These are phyloP conservation scores for Penicilliopsis zonata DNA, from an alignment of 495 filamentous ascomycete genomes.

Conservation along the genomic window DNA sequence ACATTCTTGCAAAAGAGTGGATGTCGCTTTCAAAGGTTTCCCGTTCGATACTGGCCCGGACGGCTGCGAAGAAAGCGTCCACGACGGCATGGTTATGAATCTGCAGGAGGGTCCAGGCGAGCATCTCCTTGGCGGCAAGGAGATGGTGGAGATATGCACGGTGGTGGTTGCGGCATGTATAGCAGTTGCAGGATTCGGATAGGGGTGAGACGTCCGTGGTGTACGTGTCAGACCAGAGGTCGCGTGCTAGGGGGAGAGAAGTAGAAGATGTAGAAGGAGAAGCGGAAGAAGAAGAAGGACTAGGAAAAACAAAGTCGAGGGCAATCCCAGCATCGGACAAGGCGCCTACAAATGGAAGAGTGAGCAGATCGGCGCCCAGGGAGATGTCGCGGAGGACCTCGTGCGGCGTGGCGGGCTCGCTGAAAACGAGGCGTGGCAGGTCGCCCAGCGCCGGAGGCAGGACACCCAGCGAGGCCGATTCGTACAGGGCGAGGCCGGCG, in stretches of 20 bases:
- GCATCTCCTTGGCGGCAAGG: constrained; percentile 83
- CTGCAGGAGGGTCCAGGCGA: constrained; percentile 86
- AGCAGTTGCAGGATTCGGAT: constrained; percentile 54
- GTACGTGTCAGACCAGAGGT: constrained; percentile 56
- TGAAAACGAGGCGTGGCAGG: constrained; percentile 64
- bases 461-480: constrained; percentile 53
- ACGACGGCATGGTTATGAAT: constrained; percentile 75
- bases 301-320: constrained; percentile 65
- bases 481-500: constrained; percentile 76
- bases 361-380: constrained; percentile 70
- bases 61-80: constrained; percentile 56
- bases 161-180: constrained; percentile 75
- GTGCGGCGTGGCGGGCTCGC: constrained; percentile 55
- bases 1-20: constrained; percentile 43
- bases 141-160: constrained; percentile 80
- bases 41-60: constrained; percentile 48
- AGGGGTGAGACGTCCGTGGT: constrained; percentile 48
- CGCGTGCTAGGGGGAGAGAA: constrained; percentile 49
- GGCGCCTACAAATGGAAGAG: constrained; percentile 56
- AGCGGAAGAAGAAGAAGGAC: constrained; percentile 11
- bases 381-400: constrained; percentile 59
- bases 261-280: constrained; percentile 2
- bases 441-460: constrained; percentile 42
- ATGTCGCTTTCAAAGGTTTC: constrained; percentile 52
- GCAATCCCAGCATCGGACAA: constrained; percentile 81